Conservation (phyloP, 2,329 filamentous ascomycete species). For the Ophiostoma australiae region DNA sequence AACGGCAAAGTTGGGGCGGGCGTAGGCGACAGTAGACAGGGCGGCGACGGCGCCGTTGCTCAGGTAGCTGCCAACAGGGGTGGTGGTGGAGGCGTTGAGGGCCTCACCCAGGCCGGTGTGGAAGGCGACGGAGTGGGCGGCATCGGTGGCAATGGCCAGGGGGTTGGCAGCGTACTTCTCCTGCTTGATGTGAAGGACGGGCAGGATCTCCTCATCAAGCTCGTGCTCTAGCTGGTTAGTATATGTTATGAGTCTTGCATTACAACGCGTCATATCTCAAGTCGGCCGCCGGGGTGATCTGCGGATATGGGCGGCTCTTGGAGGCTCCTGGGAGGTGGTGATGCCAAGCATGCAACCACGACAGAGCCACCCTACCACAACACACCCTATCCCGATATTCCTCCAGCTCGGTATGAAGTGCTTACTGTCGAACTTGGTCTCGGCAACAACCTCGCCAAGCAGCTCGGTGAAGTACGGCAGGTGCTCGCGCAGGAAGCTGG, state of each 20-base stretch:
- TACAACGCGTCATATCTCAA: conserved; percentile 1
- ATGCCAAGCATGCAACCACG: not conserved
- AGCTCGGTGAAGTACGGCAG: conserved; percentile 97
- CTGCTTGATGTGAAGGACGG: conserved; percentile 72
- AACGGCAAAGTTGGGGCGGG: conserved; percentile 85
- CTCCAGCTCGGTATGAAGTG: not conserved
- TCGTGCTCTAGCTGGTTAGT: conserved; percentile 62
- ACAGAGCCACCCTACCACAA: not conserved
- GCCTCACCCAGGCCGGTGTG: conserved; percentile 84
- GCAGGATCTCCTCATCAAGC: conserved; percentile 80
- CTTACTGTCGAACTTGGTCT: conserved; percentile 80
- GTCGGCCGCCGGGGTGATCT: not conserved
- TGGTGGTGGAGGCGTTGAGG: conserved; percentile 65
- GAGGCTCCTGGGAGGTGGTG: not conserved
- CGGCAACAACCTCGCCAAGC: conserved; percentile 80
- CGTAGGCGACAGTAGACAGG: conserved; percentile 75
- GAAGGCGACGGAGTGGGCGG: conserved; percentile 81
- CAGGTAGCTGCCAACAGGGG: conserved; percentile 74
- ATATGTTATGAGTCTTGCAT: not conserved
- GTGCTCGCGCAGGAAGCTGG: conserved; percentile 92
- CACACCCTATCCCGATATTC: not conserved
- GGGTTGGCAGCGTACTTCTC: conserved; percentile 61
- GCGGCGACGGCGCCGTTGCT: conserved; percentile 67
- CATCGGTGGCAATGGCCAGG: conserved; percentile 70
- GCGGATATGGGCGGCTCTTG: not conserved